Base-by-base conservation (phyloP, 2,329 filamentous ascomycete species). In the Colletotrichum higginsianum region DNA sequence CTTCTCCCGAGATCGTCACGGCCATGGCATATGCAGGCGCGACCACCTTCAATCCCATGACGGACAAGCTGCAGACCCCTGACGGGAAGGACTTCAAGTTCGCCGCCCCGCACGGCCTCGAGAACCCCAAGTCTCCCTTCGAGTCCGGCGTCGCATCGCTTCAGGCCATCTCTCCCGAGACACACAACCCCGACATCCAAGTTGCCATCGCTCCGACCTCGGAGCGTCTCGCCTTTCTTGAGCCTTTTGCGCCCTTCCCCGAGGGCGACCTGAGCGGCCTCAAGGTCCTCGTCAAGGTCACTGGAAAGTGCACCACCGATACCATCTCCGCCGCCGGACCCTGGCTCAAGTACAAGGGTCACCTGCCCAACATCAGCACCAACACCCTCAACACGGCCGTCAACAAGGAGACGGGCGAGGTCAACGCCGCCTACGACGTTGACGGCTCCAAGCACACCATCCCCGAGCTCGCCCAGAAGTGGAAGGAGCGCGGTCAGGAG, bases 321-420 rank as follows among this genome's bases (percentile, higher is more conserved):
- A 98, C 96, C 77, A 99, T 99, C 83, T 98, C 95, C 47, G 96
- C 96, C 44, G 96, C 96, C 1, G 96, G 96, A 7, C 96, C 96
- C 18, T 98, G 96, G 96, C 90, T 99, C 76, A 98, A 98, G 85
- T 99, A 98, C 90, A 98, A 98, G 88, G 96, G 96, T 74, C 96
- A 99, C 83, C 90, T 99, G 74, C 94, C 96, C 82, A 99, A 99
- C 87, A 99, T 99, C 82, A 93, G 92, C 77, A 94, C 94, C 80
- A 99, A 99, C 89, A 99, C 96, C 2, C 90, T 99, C 75, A 98
- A 98, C 84, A 96, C 95, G 65, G 96, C 96, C 72, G 88, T 95
- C 80, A 98, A 98, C 82, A 95, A 93, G 53, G 94, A 94, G 74
- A 99, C 96, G 0, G 93, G 92, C 76, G 95, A 98, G 83, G 95